A percentile compares a stretch with the other conserved stretches of the same genome.
phyloP scores from a whole-genome alignment of 2,329 filamentous ascomycete species.

The Metarhizium guizhouense region DNA sequence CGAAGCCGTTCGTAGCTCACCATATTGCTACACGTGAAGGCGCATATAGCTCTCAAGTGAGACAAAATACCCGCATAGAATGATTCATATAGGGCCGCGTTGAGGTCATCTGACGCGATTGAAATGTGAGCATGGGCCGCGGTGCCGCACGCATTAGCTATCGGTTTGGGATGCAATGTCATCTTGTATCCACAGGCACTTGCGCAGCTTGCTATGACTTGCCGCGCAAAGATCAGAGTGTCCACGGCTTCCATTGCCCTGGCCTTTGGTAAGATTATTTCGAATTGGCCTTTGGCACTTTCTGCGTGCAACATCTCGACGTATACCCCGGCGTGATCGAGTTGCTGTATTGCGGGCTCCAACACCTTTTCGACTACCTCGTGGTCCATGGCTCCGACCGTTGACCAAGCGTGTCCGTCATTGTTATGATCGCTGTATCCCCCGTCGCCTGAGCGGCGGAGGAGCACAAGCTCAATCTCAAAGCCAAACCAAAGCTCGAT shows the following conservation, averaged over 20 bases:
- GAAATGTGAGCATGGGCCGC: constrained; percentile 65
- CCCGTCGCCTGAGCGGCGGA: constrained; percentile 35
- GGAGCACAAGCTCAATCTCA: constrained; percentile 71
- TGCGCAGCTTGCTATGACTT: constrained; percentile 58
- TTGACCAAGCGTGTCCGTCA: constrained; percentile 62
- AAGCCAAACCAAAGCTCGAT: constrained; percentile 63
- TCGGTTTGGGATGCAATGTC: constrained; percentile 67
- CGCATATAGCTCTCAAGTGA: constrained; percentile 56
- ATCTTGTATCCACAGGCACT: constrained; percentile 54
- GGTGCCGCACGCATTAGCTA: constrained; percentile 46
- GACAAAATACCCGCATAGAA: constrained; percentile 67
- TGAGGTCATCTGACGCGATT: constrained; percentile 36
- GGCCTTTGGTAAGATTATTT: constrained; percentile 59
- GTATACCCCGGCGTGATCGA: constrained; percentile 54
- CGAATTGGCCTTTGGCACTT: constrained; percentile 65
- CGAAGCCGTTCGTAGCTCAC: constrained; percentile 60
- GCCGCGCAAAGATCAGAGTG: constrained; percentile 58
- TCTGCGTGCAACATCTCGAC: constrained; percentile 70
- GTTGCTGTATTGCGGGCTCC: constrained; percentile 53
- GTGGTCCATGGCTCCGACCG: constrained; percentile 53
- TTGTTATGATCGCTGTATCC: constrained; percentile 39
- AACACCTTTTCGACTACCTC: constrained; percentile 48
- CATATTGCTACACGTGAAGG: constrained; percentile 58
- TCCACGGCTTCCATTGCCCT: constrained; percentile 62
- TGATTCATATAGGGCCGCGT: constrained; percentile 40